phyloP scores from a whole-genome alignment of 1,284 basidiomycete genomes.

The Papiliotrema nemorosa region DNA sequence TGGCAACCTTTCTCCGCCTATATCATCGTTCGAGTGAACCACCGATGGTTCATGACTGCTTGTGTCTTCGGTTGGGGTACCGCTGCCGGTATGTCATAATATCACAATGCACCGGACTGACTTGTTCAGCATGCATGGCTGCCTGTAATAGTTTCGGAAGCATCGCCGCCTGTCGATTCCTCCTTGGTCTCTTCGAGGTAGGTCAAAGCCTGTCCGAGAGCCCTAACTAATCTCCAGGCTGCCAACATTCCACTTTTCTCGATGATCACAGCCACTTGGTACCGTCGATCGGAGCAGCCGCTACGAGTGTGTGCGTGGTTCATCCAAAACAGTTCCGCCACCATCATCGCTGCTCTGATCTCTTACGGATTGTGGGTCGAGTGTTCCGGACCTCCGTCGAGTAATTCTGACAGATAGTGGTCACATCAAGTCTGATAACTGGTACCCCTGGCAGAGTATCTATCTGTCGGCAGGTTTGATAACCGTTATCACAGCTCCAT shows the following conservation, averaged over 20 bases:
- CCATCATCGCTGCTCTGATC: constrained; percentile 38
- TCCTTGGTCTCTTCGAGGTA: constrained; percentile 49
- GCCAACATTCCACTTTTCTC: constrained; percentile 48
- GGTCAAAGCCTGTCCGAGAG: no score
- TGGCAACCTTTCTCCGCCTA: constrained; percentile 47
- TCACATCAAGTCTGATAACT: constrained; percentile 31
- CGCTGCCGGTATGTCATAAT: no score
- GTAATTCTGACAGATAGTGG: constrained; percentile 12
- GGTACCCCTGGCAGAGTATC: constrained; percentile 46
- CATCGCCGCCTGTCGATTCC: constrained; percentile 40
- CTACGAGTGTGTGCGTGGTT: constrained; percentile 44
- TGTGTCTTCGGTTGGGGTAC: constrained; percentile 42
- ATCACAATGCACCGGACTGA: no score
- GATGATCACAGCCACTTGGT: constrained; percentile 48
- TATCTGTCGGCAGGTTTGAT: constrained; percentile 46
- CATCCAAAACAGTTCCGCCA: constrained; percentile 45
- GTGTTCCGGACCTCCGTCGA: not conserved
- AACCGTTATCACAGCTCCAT: constrained; percentile 43
- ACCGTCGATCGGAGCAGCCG: constrained; percentile 47
- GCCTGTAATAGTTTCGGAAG: constrained; percentile 24
- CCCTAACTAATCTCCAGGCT: no score
- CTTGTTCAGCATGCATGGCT: constrained; percentile 39
- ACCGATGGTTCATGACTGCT: constrained; percentile 40
- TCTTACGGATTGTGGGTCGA: constrained; percentile 33
- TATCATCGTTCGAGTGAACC: constrained; percentile 41